Conservation (phyloP, 2,329 filamentous ascomycete genomes). For the Alternaria hordeiaustralica region DNA sequence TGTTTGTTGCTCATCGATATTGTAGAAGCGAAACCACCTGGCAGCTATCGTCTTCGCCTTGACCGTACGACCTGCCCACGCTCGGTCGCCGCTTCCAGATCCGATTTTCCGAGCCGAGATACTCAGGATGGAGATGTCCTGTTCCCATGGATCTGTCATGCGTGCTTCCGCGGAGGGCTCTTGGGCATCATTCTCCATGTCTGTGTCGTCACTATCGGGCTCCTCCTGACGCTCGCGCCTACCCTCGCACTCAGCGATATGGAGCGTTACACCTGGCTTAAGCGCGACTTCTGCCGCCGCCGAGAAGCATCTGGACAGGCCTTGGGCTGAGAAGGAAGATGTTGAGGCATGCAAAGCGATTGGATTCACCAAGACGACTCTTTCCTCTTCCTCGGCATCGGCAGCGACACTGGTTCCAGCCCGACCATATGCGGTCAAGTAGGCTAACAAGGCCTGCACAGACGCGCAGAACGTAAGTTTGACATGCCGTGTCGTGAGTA, state of each 20-base stretch:
- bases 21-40: conserved; percentile 52
- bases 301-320: conserved; percentile 68
- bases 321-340: conserved; percentile 78
- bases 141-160: conserved; percentile 51
- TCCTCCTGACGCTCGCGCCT: conserved; percentile 51
- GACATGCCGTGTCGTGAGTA: conserved; percentile 72
- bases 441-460: conserved; percentile 78
- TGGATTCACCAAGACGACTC: conserved; percentile 70
- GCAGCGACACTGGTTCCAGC: conserved; percentile 11
- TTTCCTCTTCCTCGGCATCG: conserved; percentile 15
- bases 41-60: conserved; percentile 51
- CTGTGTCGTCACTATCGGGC: conserved; percentile 61
- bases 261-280: conserved; percentile 41
- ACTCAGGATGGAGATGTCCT: conserved; percentile 56
- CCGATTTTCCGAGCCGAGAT: conserved; percentile 52
- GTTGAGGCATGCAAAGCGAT: conserved; percentile 70
- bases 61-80: conserved; percentile 58
- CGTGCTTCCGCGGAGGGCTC: not conserved
- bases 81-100: conserved; percentile 42
- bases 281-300: conserved; percentile 67
- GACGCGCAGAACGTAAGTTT: conserved; percentile 76
- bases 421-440: conserved; percentile 62
- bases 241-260: conserved; percentile 51
- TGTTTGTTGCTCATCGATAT: conserved; percentile 12
- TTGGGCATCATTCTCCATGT: conserved; percentile 30